Percentiles rank a stretch among this genome's conserved stretches.
phyloP scores from a whole-genome alignment of 1,284 basidiomycete species.

The Ganoderma sinense region DNA sequence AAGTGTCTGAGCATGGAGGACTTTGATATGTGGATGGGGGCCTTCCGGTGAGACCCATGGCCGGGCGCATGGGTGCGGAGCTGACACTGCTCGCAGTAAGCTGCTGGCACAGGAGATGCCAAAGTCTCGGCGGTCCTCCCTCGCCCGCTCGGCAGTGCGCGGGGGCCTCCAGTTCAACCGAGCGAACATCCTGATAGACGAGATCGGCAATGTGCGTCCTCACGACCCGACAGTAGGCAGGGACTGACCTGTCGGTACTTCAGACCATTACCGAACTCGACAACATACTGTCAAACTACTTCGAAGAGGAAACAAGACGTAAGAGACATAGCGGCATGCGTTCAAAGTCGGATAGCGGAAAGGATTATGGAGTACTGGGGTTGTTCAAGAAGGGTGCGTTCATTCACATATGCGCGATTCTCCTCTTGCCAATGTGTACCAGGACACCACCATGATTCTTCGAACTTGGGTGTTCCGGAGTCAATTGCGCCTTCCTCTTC shows the following conservation, averaged over 20 bases:
- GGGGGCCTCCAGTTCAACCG: constrained; percentile 47
- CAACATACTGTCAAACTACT: constrained; percentile 31
- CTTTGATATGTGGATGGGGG: constrained; percentile 77
- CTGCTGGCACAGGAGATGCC: constrained; percentile 60
- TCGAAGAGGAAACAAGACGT: constrained; percentile 35
- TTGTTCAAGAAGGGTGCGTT: constrained; percentile 43
- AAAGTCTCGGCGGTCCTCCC: constrained; percentile 52
- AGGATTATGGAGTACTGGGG: constrained; percentile 38
- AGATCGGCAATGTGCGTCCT: constrained; percentile 61
- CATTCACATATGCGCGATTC: background rate
- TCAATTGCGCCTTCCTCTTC: constrained; percentile 16
- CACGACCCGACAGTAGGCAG: constrained; percentile 4
- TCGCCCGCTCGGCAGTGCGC: constrained; percentile 36
- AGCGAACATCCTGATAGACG: constrained; percentile 60
- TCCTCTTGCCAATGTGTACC: constrained; percentile 7
- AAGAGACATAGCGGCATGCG: constrained; percentile 27
- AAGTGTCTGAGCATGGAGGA: constrained; percentile 76
- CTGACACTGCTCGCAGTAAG: constrained; percentile 48
- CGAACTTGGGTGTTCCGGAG: constrained; percentile 23
- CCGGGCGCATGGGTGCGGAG: background rate
- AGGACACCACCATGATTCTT: constrained; percentile 31
- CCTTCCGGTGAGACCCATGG: constrained; percentile 61
- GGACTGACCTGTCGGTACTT: constrained; percentile 7
- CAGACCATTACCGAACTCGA: constrained; percentile 42
- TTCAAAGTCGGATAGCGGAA: constrained; percentile 33